phyloP scores from a whole-genome alignment of 352 stramenopile genomes.

The Phytophthora idaei region DNA sequence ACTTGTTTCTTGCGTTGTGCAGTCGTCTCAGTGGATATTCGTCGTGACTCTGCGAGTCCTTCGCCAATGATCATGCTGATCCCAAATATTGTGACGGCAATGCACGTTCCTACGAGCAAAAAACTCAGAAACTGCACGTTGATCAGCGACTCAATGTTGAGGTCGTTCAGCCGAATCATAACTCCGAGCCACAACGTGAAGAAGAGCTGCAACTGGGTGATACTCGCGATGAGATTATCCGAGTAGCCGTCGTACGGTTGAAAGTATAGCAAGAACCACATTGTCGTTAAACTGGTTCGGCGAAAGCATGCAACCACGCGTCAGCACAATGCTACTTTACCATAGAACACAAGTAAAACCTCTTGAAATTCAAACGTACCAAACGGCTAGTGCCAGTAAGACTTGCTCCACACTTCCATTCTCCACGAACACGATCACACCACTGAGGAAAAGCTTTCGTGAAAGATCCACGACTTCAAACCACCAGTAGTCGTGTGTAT shows the following conservation, averaged over 20 bases:
- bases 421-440: constrained; percentile 77
- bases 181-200: constrained; percentile 83
- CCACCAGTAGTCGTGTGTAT: constrained; percentile 75
- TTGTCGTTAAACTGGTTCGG: constrained; percentile 52
- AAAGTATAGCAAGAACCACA: constrained; percentile 83
- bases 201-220: constrained; percentile 81
- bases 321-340: background rate
- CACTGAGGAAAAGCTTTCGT: constrained; percentile 76
- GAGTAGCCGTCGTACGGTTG: constrained; percentile 76
- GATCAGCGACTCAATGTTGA: constrained; percentile 69
- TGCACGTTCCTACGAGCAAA: constrained; percentile 67
- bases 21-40: constrained; percentile 47
- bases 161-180: constrained; percentile 71
- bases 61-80: constrained; percentile 67
- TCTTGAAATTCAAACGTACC: constrained; percentile 30
- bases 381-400: constrained; percentile 67
- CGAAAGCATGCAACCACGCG: background rate
- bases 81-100: constrained; percentile 67
- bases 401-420: constrained; percentile 76
- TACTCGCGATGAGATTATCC: constrained; percentile 74
- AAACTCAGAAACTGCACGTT: constrained; percentile 64
- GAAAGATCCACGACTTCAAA: constrained; percentile 84
- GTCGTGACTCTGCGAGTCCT: constrained; percentile 50
- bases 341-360: background rate
- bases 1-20: constrained; percentile 50